These are phyloP conservation scores for Rhynchosporium agropyri DNA, from an alignment of 2,329 filamentous ascomycete genomes.

Conservation along the genomic window DNA sequence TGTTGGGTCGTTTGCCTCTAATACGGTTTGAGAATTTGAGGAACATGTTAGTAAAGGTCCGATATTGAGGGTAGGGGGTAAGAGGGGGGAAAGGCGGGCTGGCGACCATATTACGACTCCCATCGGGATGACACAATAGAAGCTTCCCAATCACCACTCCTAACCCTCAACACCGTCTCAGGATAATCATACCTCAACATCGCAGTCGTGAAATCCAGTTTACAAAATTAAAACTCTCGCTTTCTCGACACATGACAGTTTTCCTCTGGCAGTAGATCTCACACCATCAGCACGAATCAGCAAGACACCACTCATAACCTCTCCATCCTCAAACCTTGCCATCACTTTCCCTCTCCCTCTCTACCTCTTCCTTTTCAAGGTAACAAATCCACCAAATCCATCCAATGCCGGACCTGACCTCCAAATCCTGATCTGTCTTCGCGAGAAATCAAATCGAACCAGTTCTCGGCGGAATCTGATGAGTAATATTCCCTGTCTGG, in stretches of 20 bases:
- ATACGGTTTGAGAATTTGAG: conserved; percentile 8
- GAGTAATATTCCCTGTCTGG: conserved; percentile 18
- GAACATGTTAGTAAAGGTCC: neutral
- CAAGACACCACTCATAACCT: conserved; percentile 36
- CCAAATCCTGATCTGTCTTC: conserved; percentile 19
- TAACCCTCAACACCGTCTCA: conserved; percentile 13
- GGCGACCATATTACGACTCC: conserved; percentile 19
- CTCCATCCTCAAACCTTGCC: conserved; percentile 41
- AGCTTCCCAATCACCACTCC: conserved; percentile 7
- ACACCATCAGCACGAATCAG: conserved; percentile 43
- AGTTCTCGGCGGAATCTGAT: conserved; percentile 9
- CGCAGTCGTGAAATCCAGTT: conserved; percentile 2
- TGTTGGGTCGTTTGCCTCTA: conserved; percentile 15
- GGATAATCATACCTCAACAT: conserved; percentile 12
- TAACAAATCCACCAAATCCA: too few species aligned
- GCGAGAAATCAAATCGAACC: conserved; percentile 38
- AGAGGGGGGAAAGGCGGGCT: neutral
- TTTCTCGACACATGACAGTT: conserved; percentile 38
- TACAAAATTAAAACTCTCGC: conserved; percentile 22
- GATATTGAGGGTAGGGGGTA: too few species aligned
- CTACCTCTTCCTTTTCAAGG: too few species aligned
- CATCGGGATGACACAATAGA: conserved; percentile 15
- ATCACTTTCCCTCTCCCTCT: conserved; percentile 30
- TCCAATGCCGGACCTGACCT: too few species aligned
- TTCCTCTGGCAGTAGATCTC: conserved; percentile 37